Evolutionary conservation across 2,329 filamentous ascomycete species (phyloP).

Genomic region (Aspergillus aculeatinus): DNA sequence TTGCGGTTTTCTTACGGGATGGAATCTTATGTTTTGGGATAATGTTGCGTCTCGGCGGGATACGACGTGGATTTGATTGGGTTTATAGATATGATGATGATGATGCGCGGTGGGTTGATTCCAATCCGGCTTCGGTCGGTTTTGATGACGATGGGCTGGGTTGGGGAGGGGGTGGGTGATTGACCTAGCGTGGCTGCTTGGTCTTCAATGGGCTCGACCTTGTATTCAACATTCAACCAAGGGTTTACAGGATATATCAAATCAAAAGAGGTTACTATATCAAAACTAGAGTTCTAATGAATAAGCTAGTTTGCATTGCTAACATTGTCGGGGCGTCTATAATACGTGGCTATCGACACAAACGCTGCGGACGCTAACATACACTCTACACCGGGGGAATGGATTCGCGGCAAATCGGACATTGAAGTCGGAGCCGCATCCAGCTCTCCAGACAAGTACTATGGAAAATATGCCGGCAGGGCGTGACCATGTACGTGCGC

Average conservation of each 20-base stretch:
- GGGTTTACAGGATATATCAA: background rate
- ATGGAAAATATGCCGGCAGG: conserved; percentile 95
- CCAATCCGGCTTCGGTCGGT: too few relatives aligned
- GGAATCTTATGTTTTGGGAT: background rate
- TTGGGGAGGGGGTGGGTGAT: background rate
- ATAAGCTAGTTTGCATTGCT: background rate
- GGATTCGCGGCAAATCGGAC: conserved; percentile 89
- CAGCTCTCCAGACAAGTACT: conserved; percentile 88
- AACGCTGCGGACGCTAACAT: background rate
- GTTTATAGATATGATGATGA: conserved; percentile 4
- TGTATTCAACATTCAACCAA: conserved; percentile 11
- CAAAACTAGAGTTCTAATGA: too few relatives aligned
- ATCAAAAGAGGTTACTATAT: background rate
- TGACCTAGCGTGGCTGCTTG: background rate
- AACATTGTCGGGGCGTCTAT: background rate
- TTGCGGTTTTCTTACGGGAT: background rate
- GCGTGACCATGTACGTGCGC: conserved; percentile 92
- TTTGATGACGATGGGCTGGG: background rate
- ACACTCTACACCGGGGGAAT: conserved; percentile 70
- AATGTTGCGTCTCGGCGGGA: too few relatives aligned
- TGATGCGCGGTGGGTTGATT: background rate
- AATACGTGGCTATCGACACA: background rate
- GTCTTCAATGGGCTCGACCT: conserved; percentile 1
- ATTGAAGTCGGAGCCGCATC: conserved; percentile 92
- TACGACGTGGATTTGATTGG: conserved; percentile 3